Conservation (phyloP, 2,329 filamentous ascomycete species). For the Alternaria incomplexa region DNA sequence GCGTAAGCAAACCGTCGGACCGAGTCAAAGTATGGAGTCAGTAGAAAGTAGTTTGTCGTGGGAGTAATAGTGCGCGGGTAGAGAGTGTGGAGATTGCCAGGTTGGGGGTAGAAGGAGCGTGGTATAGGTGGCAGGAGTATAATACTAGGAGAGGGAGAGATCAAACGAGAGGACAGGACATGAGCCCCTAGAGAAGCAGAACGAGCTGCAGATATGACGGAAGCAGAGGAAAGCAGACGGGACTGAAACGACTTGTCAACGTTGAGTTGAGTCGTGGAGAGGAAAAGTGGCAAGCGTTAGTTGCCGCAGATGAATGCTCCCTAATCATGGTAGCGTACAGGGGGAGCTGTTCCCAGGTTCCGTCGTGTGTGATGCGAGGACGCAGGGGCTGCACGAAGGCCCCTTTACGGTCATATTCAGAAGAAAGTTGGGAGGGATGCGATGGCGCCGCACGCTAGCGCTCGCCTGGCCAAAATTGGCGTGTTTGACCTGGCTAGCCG, state of each 20-base stretch:
- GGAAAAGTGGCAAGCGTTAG: constrained; percentile 35
- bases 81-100: constrained; percentile 16
- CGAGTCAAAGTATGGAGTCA: constrained; percentile 4
- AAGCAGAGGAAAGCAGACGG: constrained; percentile 25
- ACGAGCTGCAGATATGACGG: constrained; percentile 31
- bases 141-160: constrained; percentile 32
- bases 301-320: constrained; percentile 28
- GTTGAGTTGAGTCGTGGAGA: constrained; percentile 37
- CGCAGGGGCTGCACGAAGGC: constrained; percentile 37
- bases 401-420: constrained; percentile 30
- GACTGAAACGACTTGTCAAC: constrained; percentile 39
- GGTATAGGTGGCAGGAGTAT: constrained; percentile 28
- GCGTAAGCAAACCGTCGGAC: constrained; percentile 4
- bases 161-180: constrained; percentile 48
- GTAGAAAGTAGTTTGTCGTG: background rate
- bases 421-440: constrained; percentile 28
- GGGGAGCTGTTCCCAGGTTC: constrained; percentile 35
- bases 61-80: constrained; percentile 10
- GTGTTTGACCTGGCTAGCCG: constrained; percentile 21
- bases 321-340: constrained; percentile 31
- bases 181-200: constrained; percentile 29
- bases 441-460: constrained; percentile 28
- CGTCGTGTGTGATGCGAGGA: constrained; percentile 32
- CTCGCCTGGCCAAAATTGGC: constrained; percentile 15
- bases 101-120: constrained; percentile 35